Base-by-base conservation (phyloP, 2,329 filamentous ascomycete species). In the Plectosphaerella cucumerina region DNA sequence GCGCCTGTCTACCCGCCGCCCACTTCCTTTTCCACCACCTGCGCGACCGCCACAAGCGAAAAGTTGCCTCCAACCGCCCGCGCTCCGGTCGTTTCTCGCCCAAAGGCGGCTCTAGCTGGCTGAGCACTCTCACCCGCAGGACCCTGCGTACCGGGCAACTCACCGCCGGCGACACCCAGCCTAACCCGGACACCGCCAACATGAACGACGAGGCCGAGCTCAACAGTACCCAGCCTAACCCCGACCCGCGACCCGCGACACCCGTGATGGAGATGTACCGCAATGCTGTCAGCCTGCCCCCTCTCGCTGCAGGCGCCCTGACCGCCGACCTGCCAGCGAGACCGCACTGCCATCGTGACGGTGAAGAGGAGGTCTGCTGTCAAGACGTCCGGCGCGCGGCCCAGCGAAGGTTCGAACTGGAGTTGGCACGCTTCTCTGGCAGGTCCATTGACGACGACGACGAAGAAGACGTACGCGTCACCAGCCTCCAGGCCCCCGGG, bases 1-100 rank as follows among this genome's bases (percentile, higher is more conserved):
- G 56, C 21, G 55, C 56, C 3, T 57, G 54, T 26, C 44, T 58
- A 4, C 56, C 56, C 2, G 53, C 55, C 3, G 48, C 48, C 18
- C 56, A 58, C n/a, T 51, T 58, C 12, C 51, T 58, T 10, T 52
- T 41, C 41, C 51, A 58, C 42, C 42, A 52, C 22, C 50, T 20
- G 26, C 39, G 41, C 10, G 44, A 3, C 6, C 48, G 11, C 44
- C 48, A 4, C 34, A 26, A 22, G 18, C 45, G 21, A 18, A 37
- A 15, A 14, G 2, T 14, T 1, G 31, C 44, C 10, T 31, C 35
- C 6, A 45, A 48, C 11, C 15, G 42, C 4, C 49, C 49, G 0
- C 26, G 50, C 2, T 49, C 46, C 3, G 21, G 18, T 5, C 26
- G 37, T 17, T 42, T 42, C 39, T 18, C 33, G 12, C 21, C 45